Conservation (phyloP, 2,329 filamentous ascomycete genomes). For the Canariomyces notabilis region DNA sequence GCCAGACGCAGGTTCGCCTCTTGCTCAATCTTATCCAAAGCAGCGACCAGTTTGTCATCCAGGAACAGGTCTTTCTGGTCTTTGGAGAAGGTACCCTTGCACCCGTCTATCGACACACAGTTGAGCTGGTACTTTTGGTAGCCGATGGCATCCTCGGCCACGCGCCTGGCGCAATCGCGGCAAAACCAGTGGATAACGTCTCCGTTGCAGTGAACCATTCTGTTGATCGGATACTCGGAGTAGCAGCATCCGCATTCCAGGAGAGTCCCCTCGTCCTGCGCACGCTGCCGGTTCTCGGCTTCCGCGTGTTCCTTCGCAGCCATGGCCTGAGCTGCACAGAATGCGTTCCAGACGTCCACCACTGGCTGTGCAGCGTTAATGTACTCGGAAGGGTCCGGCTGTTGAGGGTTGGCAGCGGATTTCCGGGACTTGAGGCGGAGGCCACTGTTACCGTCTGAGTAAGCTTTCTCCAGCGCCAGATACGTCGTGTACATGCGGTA, state of each 20-base stretch:
- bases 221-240: constrained; percentile 58
- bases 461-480: constrained; percentile 28
- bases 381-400: constrained; percentile 20
- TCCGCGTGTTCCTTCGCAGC: constrained; percentile 31
- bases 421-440: constrained; percentile 30
- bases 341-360: constrained; percentile 36
- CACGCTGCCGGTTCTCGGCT: constrained; percentile 36
- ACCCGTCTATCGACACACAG: constrained; percentile 68
- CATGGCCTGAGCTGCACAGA: constrained; percentile 32
- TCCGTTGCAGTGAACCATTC: constrained; percentile 63
- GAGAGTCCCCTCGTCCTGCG: constrained; percentile 46
- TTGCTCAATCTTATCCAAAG: constrained; percentile 67
- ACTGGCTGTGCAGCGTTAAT: constrained; percentile 12
- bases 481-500: constrained; percentile 34
- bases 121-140: constrained; percentile 60
- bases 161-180: constrained; percentile 55
- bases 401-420: constrained; percentile 19
- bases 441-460: constrained; percentile 3
- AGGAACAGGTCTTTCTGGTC: constrained; percentile 54
- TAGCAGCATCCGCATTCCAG: constrained; percentile 73
- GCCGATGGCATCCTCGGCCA: constrained; percentile 65
- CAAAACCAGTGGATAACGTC: constrained; percentile 63
- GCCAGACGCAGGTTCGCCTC: constrained; percentile 64
- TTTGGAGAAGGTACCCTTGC: constrained; percentile 54
- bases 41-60: constrained; percentile 51